Evolutionary conservation across 1,139 yeast genomes (phyloP).

Genomic region (Yamadazyma taylorii): DNA sequence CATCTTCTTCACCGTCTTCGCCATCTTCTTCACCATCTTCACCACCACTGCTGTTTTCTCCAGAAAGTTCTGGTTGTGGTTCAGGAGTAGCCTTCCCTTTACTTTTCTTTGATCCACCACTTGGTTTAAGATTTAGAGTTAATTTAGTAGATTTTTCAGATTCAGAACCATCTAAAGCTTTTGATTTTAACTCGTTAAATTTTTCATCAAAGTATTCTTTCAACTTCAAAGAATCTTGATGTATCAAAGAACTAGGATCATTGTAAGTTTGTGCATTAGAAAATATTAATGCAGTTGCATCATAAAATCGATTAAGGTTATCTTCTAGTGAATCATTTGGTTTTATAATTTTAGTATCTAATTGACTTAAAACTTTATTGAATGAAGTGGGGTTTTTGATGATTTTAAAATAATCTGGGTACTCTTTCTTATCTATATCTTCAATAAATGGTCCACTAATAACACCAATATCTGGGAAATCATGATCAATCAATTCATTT

Average conservation of each 20-base stretch:
- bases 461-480: constrained; percentile 42
- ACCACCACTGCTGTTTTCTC: constrained; percentile 17
- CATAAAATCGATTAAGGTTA: constrained; percentile 47
- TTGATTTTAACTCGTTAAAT: constrained; percentile 25
- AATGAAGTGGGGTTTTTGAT: constrained; percentile 60
- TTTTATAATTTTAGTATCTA: constrained; percentile 41
- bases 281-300: constrained; percentile 51
- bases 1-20: constrained; percentile 17
- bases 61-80: constrained; percentile 16
- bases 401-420: constrained; percentile 59
- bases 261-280: constrained; percentile 59
- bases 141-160: constrained; percentile 15
- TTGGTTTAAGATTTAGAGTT: constrained; percentile 26
- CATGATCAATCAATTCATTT: constrained; percentile 41
- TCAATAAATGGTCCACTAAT: constrained; percentile 60
- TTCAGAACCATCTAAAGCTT: constrained; percentile 12
- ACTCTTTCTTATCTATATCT: constrained; percentile 52
- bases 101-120: constrained; percentile 16
- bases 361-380: constrained; percentile 40
- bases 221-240: constrained; percentile 55
- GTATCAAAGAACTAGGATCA: constrained; percentile 54
- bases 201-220: constrained; percentile 33
- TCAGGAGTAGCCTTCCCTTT: constrained; percentile 17
- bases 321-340: constrained; percentile 30
- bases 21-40: constrained; percentile 17